phyloP scores from a whole-genome alignment of 495 filamentous ascomycete species.

The Aspergillus cavernicola region DNA sequence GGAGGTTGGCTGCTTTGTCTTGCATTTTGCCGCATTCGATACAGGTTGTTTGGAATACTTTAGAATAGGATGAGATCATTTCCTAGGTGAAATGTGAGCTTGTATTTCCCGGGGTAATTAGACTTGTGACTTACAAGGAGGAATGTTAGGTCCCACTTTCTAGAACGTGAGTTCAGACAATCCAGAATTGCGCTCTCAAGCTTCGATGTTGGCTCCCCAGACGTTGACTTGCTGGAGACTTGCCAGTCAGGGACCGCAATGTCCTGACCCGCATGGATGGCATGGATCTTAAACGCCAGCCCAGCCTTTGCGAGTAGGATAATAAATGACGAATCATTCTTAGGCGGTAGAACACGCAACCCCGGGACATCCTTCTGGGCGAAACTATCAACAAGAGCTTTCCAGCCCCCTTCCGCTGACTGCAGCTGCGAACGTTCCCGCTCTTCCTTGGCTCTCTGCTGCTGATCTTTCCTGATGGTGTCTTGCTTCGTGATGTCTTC shows the following conservation, averaged over 20 bases:
- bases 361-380: constrained; percentile 24
- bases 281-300: constrained; percentile 30
- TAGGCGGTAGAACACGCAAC: constrained; percentile 25
- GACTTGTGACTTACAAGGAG: constrained; percentile 32
- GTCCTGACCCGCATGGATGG: constrained; percentile 15
- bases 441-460: constrained; percentile 24
- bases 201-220: constrained; percentile 24
- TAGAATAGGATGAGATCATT: constrained; percentile 31
- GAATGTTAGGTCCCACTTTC: constrained; percentile 42
- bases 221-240: constrained; percentile 23
- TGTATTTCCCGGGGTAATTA: not conserved
- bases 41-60: constrained; percentile 39
- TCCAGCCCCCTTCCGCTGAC: constrained; percentile 32
- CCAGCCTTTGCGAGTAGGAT: constrained; percentile 34
- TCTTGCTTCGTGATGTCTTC: constrained; percentile 30
- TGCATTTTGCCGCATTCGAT: constrained; percentile 37
- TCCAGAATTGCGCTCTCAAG: constrained; percentile 31
- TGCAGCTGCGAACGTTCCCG: constrained; percentile 27
- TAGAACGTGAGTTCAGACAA: constrained; percentile 34
- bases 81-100: constrained; percentile 14
- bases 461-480: constrained; percentile 24
- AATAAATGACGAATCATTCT: constrained; percentile 23
- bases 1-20: constrained; percentile 36
- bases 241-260: constrained; percentile 31
- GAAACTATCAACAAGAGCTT: constrained; percentile 30